Base-by-base conservation (phyloP, 169 alveolate species). In the Perkinsus marinus region DNA sequence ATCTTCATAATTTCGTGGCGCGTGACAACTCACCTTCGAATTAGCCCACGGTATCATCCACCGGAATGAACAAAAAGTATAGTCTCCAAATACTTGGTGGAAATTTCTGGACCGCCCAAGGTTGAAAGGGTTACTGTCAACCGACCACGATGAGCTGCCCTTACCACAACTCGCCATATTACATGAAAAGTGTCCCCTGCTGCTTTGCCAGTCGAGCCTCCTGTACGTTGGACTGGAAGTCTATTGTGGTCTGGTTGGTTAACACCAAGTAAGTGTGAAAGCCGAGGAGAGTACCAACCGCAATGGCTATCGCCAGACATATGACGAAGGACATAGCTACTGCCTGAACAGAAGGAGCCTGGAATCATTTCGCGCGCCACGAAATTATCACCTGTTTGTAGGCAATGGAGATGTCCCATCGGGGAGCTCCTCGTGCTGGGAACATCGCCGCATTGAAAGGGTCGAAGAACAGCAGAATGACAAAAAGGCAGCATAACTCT, bases 161-260 rank as follows among this genome's bases (percentile, higher is more conserved):
- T 6, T 41, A 41, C 46, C 46, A 41, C 46, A 41, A 10, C 3
- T 41, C 79, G 79, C 34, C 79, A 7, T 57, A 57, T 57, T 57
- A 57, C 79, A 57, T 26, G 34, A 57, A 57, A 7, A 57, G 79
- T 16, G 9, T 57, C 22, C 79, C 79, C 79, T 57, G 79, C 22
- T 57, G 79, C 34, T 57, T 57, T 2, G 79, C 79, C 3, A 57
- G 26, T 30, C 79, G 7, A 30, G 79, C 79, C 34, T 57, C 79
- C 34, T 30, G 79, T 13, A 57, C 79, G 91, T 89, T 89, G 37
- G 46, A 13, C 79, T 90, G 91, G 89, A 39, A 90, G 30, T 90
- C 91, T 10, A 90, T 90, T 39, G 95, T 93, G n/a, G 94, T 92
- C 68, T 93, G 94, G 30, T 91, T 91, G 34, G 95, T 92, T 37